Conservation (phyloP, 495 filamentous ascomycete genomes). For the Penicillium nucicola region DNA sequence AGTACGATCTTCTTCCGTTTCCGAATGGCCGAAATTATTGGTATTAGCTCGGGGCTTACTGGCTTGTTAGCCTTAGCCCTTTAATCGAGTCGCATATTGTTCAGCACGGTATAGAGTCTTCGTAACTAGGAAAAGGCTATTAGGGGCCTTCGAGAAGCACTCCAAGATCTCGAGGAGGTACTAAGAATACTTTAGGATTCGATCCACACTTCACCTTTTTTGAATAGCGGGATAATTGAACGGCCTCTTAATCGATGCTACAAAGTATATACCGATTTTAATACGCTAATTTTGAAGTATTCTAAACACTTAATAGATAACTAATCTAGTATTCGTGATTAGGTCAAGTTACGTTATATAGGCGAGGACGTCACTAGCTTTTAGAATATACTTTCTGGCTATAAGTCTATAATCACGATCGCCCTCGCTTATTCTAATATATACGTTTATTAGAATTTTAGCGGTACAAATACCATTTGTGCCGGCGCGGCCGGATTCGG, state of each 20-base stretch:
- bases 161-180: not conserved
- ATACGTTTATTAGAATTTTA: conserved; percentile 18
- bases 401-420: conserved; percentile 31
- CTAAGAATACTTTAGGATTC: not conserved
- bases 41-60: not conserved
- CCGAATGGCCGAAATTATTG: not conserved
- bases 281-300: not conserved
- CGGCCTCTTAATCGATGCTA: not conserved
- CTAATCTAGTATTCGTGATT: conserved; percentile 23
- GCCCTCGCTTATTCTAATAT: conserved; percentile 21
- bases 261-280: not conserved
- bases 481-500: conserved; percentile 1
- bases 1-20: too few relatives aligned
- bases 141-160: not conserved
- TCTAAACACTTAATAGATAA: not conserved
- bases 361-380: conserved; percentile 28
- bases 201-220: not conserved
- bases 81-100: not conserved
- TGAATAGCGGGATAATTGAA: not conserved
- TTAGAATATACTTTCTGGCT: conserved; percentile 22
- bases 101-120: not conserved
- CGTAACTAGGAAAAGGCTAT: not conserved
- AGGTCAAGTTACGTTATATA: conserved; percentile 29
- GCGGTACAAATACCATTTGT: not conserved
- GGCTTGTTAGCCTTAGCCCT: not conserved